A percentile compares a stretch with the other conserved stretches of the same genome.
These are phyloP conservation scores for Globisporangium cylindrosporum DNA, from an alignment of 352 stramenopile genomes.

Conservation along the genomic window DNA sequence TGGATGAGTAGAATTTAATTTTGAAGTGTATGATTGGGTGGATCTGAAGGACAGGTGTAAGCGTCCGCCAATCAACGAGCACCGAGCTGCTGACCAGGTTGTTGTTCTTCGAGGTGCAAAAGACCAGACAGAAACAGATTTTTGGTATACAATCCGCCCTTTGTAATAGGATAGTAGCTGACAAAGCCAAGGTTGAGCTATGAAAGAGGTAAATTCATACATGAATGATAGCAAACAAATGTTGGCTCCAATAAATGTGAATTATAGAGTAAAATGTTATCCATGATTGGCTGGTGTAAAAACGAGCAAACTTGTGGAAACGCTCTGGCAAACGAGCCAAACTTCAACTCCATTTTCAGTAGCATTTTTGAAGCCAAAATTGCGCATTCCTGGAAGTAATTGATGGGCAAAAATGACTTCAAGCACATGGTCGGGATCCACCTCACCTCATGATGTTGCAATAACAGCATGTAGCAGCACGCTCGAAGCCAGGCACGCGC, in stretches of 20 bases:
- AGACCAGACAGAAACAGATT: conserved; percentile 11
- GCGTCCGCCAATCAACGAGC: not conserved
- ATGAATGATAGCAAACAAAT: too few species aligned
- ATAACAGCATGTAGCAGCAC: not conserved
- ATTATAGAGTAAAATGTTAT: not conserved
- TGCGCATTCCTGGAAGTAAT: not conserved
- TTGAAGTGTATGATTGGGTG: not conserved
- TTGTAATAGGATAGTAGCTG: not conserved
- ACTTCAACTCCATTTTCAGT: not conserved
- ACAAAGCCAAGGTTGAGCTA: too few species aligned
- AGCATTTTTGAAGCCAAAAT: not conserved
- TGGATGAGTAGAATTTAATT: not conserved
- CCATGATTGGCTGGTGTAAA: not conserved
- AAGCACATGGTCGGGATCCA: not conserved
- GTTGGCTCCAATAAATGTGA: not conserved
- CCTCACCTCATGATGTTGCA: too few species aligned
- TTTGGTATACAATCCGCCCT: not conserved
- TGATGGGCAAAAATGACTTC: not conserved
- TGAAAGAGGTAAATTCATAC: too few species aligned
- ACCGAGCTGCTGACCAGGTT: not conserved
- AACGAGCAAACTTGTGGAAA: conserved; percentile 2
- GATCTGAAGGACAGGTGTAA: not conserved
- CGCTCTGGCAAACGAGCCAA: not conserved
- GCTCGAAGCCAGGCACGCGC: too few species aligned
- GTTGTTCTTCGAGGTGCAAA: not conserved